Base-by-base conservation (phyloP, 176 grass and related monocot genomes). In the Triticum urartu region DNA sequence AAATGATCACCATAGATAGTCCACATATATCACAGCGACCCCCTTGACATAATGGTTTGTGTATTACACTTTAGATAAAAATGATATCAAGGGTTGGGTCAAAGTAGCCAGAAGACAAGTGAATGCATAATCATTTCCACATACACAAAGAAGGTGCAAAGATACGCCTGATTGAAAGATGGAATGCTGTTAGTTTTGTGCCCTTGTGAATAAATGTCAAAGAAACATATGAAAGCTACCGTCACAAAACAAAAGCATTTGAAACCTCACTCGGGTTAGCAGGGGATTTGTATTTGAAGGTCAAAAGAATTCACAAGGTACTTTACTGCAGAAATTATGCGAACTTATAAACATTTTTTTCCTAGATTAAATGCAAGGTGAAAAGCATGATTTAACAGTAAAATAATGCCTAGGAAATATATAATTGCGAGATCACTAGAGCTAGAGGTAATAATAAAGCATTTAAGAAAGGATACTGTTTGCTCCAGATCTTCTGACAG, bases 401-500 rank as follows among this genome's bases (percentile, higher is more conserved):
- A 79, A 86, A 7, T 9, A 21, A 84, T 38, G 24, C 6, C 30
- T 5, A 72, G 70, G 13, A 5, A n/a, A 75, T 11, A 28, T 9
- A 69, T 12, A 67, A 45, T 60, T 38, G 15, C 6, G 65, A 88
- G 17, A 9, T 47, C 56, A 33, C 24, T 58, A 36, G 22, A 86
- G 59, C 60, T 17, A 21, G 68, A 67, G 15, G 5, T 54, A 43
- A 77, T 48, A 25, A 68, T 77, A 71, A 87, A 78, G 4, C 69
- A 87, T 91, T 77, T 70, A 87, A 74, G 9, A 79, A 89, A 92
- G 90, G 96, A 94, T 98, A 98, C 92, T 95, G 24, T 80, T 88
- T 88, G 96, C 96, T 89, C 93, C 93, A 75, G 96, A 98, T 88
- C 68, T 93, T 89, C 69, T 92, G 72, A 98, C 80, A 79, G 93